Conservation (phyloP, 1,139 yeast species). For the Kodamaea ohmeri region DNA sequence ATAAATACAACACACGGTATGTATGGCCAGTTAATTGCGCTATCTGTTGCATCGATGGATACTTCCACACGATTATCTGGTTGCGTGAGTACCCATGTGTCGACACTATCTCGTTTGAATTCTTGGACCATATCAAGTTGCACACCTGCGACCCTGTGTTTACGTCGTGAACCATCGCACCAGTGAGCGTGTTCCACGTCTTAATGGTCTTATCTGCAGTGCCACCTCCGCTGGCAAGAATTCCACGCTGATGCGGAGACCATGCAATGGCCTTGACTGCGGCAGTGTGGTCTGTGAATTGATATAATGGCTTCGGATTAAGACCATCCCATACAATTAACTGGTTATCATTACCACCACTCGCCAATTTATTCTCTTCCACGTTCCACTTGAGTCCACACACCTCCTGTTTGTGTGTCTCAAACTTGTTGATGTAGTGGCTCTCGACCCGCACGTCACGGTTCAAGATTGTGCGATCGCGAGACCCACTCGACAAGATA, state of each 20-base stretch:
- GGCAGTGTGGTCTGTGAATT: constrained; percentile 81
- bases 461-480: constrained; percentile 82
- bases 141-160: constrained; percentile 97
- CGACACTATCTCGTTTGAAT: constrained; percentile 87
- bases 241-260: constrained; percentile 96
- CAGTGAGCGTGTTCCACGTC: constrained; percentile 89
- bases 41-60: constrained; percentile 87
- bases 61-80: constrained; percentile 93
- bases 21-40: constrained; percentile 95
- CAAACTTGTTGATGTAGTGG: constrained; percentile 70
- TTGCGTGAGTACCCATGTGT: constrained; percentile 94
- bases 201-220: constrained; percentile 90
- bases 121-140: constrained; percentile 88
- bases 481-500: constrained; percentile 78
- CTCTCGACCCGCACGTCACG: constrained; percentile 89
- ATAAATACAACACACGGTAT: constrained; percentile 81
- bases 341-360: constrained; percentile 92
- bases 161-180: constrained; percentile 67
- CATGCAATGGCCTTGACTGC: constrained; percentile 97
- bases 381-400: constrained; percentile 95
- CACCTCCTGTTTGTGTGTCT: constrained; percentile 86
- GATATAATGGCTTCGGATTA: constrained; percentile 64
- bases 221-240: constrained; percentile 95
- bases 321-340: constrained; percentile 86
- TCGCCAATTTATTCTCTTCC: constrained; percentile 82